Conservation (phyloP, 768 basidiomycete genomes). For the Kwoniella dejecticola region DNA sequence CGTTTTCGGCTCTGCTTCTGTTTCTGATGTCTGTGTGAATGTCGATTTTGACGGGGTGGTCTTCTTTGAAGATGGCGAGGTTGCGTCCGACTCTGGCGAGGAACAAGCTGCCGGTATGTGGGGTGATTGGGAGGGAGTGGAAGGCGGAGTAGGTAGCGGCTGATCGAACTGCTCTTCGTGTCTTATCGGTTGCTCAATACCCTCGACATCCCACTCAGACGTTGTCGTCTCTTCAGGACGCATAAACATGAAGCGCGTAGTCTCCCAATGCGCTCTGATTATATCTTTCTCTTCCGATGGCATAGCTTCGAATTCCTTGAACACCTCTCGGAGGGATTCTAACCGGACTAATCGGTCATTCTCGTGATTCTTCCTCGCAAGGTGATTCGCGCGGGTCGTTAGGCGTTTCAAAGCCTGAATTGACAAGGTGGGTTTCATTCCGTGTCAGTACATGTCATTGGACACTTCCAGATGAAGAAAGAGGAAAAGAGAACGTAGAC, state of each 20-base stretch:
- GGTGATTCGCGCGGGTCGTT: slow-evolving; percentile 22
- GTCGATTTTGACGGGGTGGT: no score
- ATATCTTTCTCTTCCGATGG: slow-evolving; percentile 24
- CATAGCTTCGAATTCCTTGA: slow-evolving; percentile 24
- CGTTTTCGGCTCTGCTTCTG: background rate
- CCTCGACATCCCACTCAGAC: background rate
- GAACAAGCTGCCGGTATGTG: no score
- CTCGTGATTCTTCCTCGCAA: slow-evolving; percentile 42
- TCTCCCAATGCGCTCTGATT: slow-evolving; percentile 23
- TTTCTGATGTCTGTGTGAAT: no score
- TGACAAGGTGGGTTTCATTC: background rate
- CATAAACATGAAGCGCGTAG: slow-evolving; percentile 19
- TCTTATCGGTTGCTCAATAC: background rate
- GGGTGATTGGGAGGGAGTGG: no score
- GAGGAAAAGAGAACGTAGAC: background rate
- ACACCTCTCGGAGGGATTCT: slow-evolving; percentile 11
- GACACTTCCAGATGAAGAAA: no score
- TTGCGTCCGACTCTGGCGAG: no score
- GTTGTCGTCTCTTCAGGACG: slow-evolving; percentile 5
- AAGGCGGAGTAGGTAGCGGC: background rate
- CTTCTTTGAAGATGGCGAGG: no score
- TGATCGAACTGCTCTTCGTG: background rate
- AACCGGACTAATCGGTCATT: slow-evolving; percentile 35
- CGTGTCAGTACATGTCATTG: no score
- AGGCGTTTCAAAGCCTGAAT: slow-evolving; percentile 34